Conservation (phyloP, 768 basidiomycete genomes). For the Russula griseocarnosa region DNA sequence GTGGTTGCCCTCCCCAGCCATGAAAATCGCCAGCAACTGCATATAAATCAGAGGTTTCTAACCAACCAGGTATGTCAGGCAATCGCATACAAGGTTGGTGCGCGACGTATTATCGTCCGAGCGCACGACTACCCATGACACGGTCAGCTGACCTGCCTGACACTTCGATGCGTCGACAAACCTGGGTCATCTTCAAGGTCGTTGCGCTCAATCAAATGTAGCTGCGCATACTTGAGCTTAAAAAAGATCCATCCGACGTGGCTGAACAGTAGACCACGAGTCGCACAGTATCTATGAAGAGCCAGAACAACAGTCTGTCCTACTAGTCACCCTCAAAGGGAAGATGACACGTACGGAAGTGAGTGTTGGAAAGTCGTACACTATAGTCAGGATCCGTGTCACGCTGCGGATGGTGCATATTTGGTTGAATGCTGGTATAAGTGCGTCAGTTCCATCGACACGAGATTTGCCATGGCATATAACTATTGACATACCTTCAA, state of each 20-base stretch:
- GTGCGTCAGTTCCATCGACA: constrained; percentile 4
- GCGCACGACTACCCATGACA: constrained; percentile 53
- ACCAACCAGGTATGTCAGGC: background rate
- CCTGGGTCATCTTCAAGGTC: constrained; percentile 70
- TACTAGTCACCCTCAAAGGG: background rate
- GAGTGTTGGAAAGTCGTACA: too few relatives aligned
- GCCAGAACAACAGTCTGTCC: background rate
- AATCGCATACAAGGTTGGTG: constrained; percentile 57
- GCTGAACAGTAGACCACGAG: constrained; percentile 66
- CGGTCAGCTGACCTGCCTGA: background rate
- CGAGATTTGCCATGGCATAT: background rate
- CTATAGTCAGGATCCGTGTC: constrained; percentile 72
- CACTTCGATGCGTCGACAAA: constrained; percentile 33
- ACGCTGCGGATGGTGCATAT: constrained; percentile 58
- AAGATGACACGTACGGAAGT: constrained; percentile 46
- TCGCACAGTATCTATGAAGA: constrained; percentile 59
- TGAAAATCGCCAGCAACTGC: constrained; percentile 63
- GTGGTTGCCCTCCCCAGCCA: constrained; percentile 75
- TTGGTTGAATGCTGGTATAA: constrained; percentile 35
- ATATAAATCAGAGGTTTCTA: background rate
- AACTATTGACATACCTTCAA: constrained; percentile 1
- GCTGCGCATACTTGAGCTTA: constrained; percentile 60
- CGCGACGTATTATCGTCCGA: constrained; percentile 76
- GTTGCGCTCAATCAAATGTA: constrained; percentile 59
- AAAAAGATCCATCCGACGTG: constrained; percentile 87